phyloP scores from a whole-genome alignment of 805 yeast species.

The Ogataea minuta region DNA sequence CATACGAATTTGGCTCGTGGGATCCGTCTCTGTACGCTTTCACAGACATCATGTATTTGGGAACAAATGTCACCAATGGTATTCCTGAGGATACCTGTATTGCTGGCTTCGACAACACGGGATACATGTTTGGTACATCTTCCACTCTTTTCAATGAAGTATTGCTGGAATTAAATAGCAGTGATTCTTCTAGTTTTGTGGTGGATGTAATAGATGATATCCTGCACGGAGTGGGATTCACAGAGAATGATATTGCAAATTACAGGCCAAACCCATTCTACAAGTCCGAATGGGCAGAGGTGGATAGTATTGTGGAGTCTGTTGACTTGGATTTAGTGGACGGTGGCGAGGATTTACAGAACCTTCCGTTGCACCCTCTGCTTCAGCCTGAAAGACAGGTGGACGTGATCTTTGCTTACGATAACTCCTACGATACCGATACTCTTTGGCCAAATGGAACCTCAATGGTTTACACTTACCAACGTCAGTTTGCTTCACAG shows the following conservation, averaged over 20 bases:
- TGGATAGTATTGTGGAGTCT: slow-evolving; percentile 38
- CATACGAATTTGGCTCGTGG: slow-evolving; percentile 84
- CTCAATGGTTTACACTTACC: slow-evolving; percentile 53
- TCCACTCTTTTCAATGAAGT: slow-evolving; percentile 75
- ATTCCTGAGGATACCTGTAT: slow-evolving; percentile 51
- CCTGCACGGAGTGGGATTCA: slow-evolving; percentile 40
- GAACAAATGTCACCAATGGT: slow-evolving; percentile 64
- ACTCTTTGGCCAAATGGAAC: slow-evolving; percentile 66
- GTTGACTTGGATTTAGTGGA: slow-evolving; percentile 59
- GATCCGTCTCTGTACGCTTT: slow-evolving; percentile 71
- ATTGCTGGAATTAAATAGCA: slow-evolving; percentile 53
- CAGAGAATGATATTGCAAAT: slow-evolving; percentile 65
- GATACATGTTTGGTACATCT: slow-evolving; percentile 80
- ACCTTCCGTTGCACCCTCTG: slow-evolving; percentile 66
- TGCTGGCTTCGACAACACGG: slow-evolving; percentile 76
- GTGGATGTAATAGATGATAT: slow-evolving; percentile 45
- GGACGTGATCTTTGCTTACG: slow-evolving; percentile 64
- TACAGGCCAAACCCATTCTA: slow-evolving; percentile 72
- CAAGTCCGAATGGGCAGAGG: slow-evolving; percentile 39
- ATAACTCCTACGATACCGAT: slow-evolving; percentile 64
- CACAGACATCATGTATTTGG: slow-evolving; percentile 65
- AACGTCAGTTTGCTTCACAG: slow-evolving; percentile 52
- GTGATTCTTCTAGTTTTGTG: slow-evolving; percentile 47
- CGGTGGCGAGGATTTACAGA: slow-evolving; percentile 78
- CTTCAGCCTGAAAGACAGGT: slow-evolving; percentile 58